Evolutionary conservation across 345 rosid genomes (phyloP).

Genomic region (Sisymbrium altissimum): DNA sequence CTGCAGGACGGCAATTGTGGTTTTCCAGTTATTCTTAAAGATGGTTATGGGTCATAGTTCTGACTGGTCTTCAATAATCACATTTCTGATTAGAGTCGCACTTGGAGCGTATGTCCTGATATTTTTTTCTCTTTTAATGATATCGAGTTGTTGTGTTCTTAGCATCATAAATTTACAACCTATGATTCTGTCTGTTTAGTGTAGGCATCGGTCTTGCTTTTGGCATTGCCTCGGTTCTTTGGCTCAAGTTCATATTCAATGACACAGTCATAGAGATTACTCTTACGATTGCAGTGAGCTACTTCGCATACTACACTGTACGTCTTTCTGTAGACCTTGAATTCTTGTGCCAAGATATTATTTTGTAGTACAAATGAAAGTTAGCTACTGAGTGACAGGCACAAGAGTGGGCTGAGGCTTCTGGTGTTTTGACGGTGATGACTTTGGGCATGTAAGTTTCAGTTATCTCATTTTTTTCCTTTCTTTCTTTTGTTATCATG

Average conservation of each 20-base stretch:
- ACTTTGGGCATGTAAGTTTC: slow-evolving; percentile 89
- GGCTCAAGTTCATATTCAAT: slow-evolving; percentile 92
- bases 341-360: neutral
- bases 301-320: slow-evolving; percentile 83
- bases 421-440: slow-evolving; percentile 98
- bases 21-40: slow-evolving; percentile 80
- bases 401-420: slow-evolving; percentile 78
- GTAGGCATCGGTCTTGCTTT: slow-evolving; percentile 88
- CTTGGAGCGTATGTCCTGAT: slow-evolving; percentile 88
- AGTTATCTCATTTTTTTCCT: slow-evolving; percentile 1
- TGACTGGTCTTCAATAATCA: slow-evolving; percentile 53
- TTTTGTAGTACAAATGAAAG: slow-evolving; percentile 10
- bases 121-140: slow-evolving; percentile 4
- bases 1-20: slow-evolving; percentile 91
- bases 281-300: slow-evolving; percentile 91
- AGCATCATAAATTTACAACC: slow-evolving; percentile 14
- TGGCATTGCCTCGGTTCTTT: slow-evolving; percentile 82
- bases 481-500: neutral
- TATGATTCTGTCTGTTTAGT: slow-evolving; percentile 47
- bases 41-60: slow-evolving; percentile 73
- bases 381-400: slow-evolving; percentile 51
- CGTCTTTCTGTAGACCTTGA: slow-evolving; percentile 33
- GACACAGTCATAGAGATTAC: slow-evolving; percentile 92
- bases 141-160: neutral
- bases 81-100: slow-evolving; percentile 62